Conservation (phyloP, 768 basidiomycete genomes). For the Mycena albidolilacea region DNA sequence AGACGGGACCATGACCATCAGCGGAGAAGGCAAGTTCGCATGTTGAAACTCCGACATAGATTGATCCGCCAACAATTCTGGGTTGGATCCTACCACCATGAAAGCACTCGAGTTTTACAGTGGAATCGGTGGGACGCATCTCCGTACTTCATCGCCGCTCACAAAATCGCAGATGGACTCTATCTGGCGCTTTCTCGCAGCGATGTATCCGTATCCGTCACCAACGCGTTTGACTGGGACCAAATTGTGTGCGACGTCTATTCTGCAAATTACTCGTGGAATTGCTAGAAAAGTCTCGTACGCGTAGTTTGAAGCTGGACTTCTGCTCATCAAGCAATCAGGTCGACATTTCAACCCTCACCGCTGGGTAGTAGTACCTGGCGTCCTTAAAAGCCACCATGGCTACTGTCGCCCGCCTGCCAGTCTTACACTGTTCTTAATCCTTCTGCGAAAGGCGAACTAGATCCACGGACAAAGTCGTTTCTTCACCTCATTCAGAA, state of each 20-base stretch:
- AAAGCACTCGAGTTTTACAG: constrained; percentile 79
- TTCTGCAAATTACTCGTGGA: constrained; percentile 64
- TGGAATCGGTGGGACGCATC: constrained; percentile 73
- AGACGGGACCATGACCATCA: constrained; percentile 22
- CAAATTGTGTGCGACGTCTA: constrained; percentile 82
- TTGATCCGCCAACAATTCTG: constrained; percentile 15
- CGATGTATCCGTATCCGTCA: constrained; percentile 59
- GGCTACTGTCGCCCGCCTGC: constrained; percentile 88
- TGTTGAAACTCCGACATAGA: constrained; percentile 7
- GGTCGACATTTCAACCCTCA: constrained; percentile 72
- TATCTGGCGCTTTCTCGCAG: constrained; percentile 76
- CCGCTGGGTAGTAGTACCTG: constrained; percentile 56
- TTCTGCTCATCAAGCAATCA: background rate
- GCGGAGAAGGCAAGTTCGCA: background rate
- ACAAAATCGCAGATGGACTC: constrained; percentile 69
- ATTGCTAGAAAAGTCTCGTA: constrained; percentile 66
- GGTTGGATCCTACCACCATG: constrained; percentile 31
- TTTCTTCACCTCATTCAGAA: constrained; percentile 79
- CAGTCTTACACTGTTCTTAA: constrained; percentile 89
- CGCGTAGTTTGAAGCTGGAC: background rate
- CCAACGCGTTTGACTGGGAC: constrained; percentile 90
- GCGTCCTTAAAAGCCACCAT: constrained; percentile 67
- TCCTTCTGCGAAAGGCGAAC: constrained; percentile 76
- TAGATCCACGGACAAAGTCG: constrained; percentile 82
- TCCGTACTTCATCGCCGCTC: background rate